Base-by-base conservation (phyloP, 345 rosid genomes). In the Syzygium jambos region DNA sequence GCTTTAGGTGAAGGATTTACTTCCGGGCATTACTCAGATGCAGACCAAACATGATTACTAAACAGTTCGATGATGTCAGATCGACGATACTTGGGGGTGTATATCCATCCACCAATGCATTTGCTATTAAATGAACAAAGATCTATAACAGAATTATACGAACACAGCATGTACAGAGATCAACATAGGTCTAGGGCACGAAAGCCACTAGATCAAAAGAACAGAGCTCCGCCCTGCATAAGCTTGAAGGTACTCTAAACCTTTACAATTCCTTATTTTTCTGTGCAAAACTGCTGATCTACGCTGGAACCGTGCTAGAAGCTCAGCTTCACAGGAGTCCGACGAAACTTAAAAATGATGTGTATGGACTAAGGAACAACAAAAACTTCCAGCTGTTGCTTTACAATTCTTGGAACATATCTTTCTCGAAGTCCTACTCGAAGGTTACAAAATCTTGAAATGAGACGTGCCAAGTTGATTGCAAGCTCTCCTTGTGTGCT, bases 221-320 rank as follows among this genome's bases (percentile, higher is more conserved):
- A 68, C 80, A 68, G 80, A 68, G 80, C 46, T 68, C 80, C 3
- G 19, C 51, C 59, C 77, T 34, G 85, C 86, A 85, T 43, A 85
- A 85, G 22, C 51, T 22, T 16, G 27, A 56, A 85, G n/a, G 65
- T 43, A 41, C 86, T 85, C 86, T 85, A 85, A 77, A 78, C 84
- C 87, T 83, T 85, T 88, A 89, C 92, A 89, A 61, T 59, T 85
- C 68, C 86, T 91, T 89, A 86, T 92, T 91, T 85, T 86, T 68
- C 87, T 85, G 88, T 29, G 89, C 84, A 89, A 77, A 19, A 80
- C 84, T 52, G 82, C 84, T 56, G 52, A 85, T 86, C 88, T 88
- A 85, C 87, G 87, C 86, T 82, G 87, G 88, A 80, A 52, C 56
- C 86, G 85, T 51, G 89, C 88, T 77, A 65, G 84, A 92, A 87